These are phyloP conservation scores for Leccinum arenicola DNA, from an alignment of 768 basidiomycete species.

Conservation along the genomic window DNA sequence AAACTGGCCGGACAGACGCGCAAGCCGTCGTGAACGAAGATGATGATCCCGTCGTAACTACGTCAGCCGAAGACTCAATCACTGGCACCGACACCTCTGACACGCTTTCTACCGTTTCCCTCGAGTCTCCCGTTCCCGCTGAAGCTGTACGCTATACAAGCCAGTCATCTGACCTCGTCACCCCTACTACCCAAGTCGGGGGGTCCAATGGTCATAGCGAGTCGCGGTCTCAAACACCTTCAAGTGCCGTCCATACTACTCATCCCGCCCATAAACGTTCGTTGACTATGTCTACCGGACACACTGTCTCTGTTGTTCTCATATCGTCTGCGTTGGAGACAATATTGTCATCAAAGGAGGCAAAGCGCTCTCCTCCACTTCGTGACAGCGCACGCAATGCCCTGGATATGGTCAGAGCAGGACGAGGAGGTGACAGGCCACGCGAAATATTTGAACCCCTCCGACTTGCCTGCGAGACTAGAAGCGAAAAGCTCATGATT, in stretches of 20 bases:
- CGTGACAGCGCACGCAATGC: constrained; percentile 82
- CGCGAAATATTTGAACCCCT: constrained; percentile 95
- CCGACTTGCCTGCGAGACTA: constrained; percentile 92
- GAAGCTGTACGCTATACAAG: constrained; percentile 7
- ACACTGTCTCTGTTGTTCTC: constrained; percentile 74
- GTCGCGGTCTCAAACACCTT: constrained; percentile 19
- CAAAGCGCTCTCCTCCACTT: constrained; percentile 76
- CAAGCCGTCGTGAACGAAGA: constrained; percentile 3
- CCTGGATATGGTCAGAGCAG: constrained; percentile 74
- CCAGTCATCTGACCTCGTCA: constrained; percentile 5
- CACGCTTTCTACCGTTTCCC: constrained; percentile 9
- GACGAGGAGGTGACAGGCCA: constrained; percentile 72
- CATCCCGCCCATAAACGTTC: constrained; percentile 49
- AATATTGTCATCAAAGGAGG: constrained; percentile 85
- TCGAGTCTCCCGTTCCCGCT: not conserved
- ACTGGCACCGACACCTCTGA: not conserved
- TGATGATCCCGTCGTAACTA: constrained; percentile 1
- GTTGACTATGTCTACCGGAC: constrained; percentile 63
- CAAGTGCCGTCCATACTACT: constrained; percentile 12
- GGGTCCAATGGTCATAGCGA: constrained; percentile 17
- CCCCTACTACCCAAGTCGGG: constrained; percentile 4
- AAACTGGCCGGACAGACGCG: not conserved
- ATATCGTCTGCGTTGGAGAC: constrained; percentile 84
- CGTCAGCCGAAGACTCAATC: not conserved
- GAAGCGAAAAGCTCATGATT: constrained; percentile 90